Evolutionary conservation across 2,329 filamentous ascomycete species (phyloP).

Genomic region (Cadophora luteo-olivacea): DNA sequence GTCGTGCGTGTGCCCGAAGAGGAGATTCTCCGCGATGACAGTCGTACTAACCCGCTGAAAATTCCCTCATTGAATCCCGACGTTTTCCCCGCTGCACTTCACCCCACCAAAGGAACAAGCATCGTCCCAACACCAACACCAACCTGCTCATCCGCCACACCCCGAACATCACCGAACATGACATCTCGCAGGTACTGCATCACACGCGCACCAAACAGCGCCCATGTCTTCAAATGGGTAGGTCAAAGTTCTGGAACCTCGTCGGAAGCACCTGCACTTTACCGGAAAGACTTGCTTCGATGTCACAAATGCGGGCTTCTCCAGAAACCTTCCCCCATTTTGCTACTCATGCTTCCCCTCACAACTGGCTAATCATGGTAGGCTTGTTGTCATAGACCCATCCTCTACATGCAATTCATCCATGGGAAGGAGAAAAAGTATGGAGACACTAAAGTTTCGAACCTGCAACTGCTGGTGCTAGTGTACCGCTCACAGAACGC

Average conservation of each 20-base stretch:
- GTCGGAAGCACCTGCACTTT: neutral
- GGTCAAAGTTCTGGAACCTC: neutral
- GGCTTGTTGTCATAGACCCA: constrained; percentile 2
- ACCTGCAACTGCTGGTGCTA: neutral
- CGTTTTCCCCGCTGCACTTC: neutral
- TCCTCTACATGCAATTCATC: neutral
- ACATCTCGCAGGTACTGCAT: neutral
- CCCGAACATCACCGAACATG: neutral
- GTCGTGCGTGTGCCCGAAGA: neutral
- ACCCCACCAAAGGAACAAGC: neutral
- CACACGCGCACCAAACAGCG: neutral
- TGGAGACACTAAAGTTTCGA: neutral
- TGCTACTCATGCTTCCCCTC: neutral
- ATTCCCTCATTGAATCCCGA: constrained; percentile 8
- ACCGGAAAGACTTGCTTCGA: neutral
- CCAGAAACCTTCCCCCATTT: neutral
- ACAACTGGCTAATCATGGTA: constrained; percentile 1
- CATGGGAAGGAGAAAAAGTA: neutral
- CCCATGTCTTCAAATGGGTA: neutral
- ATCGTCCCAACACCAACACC: neutral
- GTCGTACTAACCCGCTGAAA: neutral
- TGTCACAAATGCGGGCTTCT: neutral
- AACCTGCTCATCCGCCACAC: neutral
- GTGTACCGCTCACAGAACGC: constrained; percentile 1
- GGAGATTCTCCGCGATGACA: constrained; percentile 8